A percentile compares a stretch with the other conserved stretches of the same genome.
These are phyloP conservation scores for Meripilus lineatus DNA, from an alignment of 1,284 basidiomycete genomes.

Conservation along the genomic window DNA sequence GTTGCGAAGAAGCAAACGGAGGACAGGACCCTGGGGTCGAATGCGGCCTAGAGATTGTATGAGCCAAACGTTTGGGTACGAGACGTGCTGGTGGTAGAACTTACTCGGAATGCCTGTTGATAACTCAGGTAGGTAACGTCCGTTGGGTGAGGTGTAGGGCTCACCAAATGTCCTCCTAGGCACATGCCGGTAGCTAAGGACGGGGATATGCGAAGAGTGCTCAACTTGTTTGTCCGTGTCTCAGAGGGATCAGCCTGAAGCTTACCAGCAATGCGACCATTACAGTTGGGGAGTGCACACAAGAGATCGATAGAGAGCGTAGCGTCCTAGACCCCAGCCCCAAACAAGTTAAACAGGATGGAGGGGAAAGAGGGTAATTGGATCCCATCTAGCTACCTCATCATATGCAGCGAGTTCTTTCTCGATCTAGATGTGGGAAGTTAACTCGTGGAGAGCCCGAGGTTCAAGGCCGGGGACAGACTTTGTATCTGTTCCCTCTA, in stretches of 20 bases:
- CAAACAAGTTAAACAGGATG: neutral
- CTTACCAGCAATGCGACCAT: conserved; percentile 80
- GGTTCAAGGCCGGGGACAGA: conserved; percentile 16
- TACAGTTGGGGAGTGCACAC: conserved; percentile 72
- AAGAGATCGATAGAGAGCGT: conserved; percentile 75
- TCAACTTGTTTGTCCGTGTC: neutral
- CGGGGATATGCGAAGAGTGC: neutral
- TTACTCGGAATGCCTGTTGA: conserved; percentile 18
- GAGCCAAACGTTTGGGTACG: conserved; percentile 1
- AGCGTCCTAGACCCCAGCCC: conserved; percentile 51
- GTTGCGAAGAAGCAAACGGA: conserved; percentile 93
- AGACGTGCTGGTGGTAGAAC: neutral
- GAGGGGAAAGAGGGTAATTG: conserved; percentile 2
- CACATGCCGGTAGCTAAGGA: conserved; percentile 77
- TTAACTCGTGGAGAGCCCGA: neutral
- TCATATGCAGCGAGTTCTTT: conserved; percentile 82
- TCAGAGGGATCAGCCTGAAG: conserved; percentile 3
- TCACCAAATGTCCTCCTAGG: conserved; percentile 76
- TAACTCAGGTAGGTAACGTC: neutral
- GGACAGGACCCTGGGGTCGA: conserved; percentile 78
- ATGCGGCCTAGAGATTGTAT: conserved; percentile 60
- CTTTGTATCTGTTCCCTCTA: conserved; percentile 87
- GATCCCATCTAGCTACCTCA: conserved; percentile 62
- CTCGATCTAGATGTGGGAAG: conserved; percentile 53
- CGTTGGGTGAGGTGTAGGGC: conserved; percentile 20